phyloP scores from a whole-genome alignment of 129 eudicot genomes.

The Artemisia argyi region DNA sequence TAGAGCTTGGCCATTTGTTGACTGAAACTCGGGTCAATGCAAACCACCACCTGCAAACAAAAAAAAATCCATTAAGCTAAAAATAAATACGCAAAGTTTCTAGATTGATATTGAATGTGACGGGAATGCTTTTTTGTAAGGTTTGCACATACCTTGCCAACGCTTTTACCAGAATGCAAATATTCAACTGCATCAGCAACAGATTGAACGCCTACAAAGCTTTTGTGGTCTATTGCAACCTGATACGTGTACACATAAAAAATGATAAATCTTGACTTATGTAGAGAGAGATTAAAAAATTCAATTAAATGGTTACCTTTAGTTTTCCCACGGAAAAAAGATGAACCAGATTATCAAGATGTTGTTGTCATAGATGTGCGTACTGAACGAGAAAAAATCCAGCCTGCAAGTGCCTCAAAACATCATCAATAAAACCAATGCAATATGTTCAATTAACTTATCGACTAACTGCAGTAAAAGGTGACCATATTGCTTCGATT shows the following conservation, averaged over 20 bases:
- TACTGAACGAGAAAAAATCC: too few species aligned
- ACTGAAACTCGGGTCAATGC: conserved; percentile 77
- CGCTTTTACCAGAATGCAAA: conserved; percentile 95
- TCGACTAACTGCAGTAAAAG: too few species aligned
- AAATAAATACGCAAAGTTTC: neutral
- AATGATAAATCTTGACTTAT: neutral
- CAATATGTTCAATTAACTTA: too few species aligned
- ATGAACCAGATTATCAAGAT: too few species aligned
- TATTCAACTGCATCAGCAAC: conserved; percentile 95
- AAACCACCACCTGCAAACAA: conserved; percentile 71
- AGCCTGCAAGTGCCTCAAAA: too few species aligned
- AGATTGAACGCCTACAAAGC: conserved; percentile 69
- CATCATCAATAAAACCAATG: too few species aligned
- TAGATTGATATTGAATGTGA: neutral
- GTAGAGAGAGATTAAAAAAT: neutral
- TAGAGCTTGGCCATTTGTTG: conserved; percentile 61
- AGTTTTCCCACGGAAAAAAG: too few species aligned
- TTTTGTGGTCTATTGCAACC: conserved; percentile 78
- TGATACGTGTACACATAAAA: conserved; percentile 14
- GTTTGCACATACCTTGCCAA: conserved; percentile 74
- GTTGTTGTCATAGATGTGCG: too few species aligned
- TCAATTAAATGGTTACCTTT: too few species aligned
- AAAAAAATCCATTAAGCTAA: neutral
- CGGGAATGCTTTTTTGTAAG: neutral
- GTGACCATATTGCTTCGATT: too few species aligned